Conservation (phyloP, 1,284 basidiomycete genomes). For the Xerocomus cyaneibrunnescens region DNA sequence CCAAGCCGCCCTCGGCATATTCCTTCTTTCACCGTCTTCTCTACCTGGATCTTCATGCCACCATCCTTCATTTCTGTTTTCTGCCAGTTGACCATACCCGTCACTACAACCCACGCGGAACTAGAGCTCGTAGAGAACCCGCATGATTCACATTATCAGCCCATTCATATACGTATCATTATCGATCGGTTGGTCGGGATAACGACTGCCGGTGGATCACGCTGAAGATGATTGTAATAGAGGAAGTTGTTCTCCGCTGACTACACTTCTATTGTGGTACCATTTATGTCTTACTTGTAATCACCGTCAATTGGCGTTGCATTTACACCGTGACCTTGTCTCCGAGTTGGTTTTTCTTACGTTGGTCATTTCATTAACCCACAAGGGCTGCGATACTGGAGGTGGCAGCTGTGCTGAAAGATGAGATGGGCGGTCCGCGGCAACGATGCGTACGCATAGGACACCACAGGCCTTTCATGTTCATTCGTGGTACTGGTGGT, state of each 20-base stretch:
- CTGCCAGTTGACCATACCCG: background rate
- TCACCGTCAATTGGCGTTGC: slow-evolving; percentile 3
- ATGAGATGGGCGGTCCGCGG: background rate
- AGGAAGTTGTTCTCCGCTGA: background rate
- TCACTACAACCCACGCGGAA: slow-evolving; percentile 3
- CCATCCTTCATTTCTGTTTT: background rate
- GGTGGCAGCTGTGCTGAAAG: background rate
- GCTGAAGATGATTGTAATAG: background rate
- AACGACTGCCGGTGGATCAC: too few species aligned
- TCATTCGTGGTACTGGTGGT: background rate
- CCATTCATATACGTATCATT: background rate
- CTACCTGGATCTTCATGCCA: background rate
- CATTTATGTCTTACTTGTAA: background rate
- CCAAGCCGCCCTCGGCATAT: background rate
- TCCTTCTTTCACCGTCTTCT: background rate
- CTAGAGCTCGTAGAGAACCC: slow-evolving; percentile 1
- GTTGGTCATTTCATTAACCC: background rate
- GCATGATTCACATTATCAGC: slow-evolving; percentile 2
- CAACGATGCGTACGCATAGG: background rate
- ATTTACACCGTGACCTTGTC: background rate
- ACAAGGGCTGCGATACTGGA: background rate
- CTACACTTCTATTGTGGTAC: background rate
- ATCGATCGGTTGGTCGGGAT: background rate
- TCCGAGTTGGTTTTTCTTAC: background rate
- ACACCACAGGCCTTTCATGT: background rate